Conservation (phyloP, 116 monocot genomes). For the Iris pallida region DNA sequence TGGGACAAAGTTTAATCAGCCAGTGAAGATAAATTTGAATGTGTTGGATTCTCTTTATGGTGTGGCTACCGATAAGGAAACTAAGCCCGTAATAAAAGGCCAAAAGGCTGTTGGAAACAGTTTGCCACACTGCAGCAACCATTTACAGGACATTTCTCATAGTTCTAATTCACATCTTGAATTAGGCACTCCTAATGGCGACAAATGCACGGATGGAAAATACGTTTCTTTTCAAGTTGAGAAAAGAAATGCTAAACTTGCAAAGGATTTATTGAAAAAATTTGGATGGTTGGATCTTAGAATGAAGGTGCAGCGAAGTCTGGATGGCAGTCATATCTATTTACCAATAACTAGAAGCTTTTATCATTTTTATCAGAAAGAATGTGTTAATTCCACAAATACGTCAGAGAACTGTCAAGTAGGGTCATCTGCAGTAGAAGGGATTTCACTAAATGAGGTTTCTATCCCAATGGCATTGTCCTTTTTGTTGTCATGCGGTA, state of each 20-base stretch:
- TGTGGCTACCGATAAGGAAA: slow-evolving; percentile 1
- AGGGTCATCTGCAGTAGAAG: slow-evolving; percentile 16
- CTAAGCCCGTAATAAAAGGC: background rate
- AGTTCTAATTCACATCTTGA: background rate
- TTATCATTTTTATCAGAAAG: slow-evolving; percentile 27
- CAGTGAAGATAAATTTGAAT: slow-evolving; percentile 60
- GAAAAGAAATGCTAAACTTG: slow-evolving; percentile 72
- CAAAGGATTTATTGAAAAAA: slow-evolving; percentile 75
- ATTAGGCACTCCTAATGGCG: slow-evolving; percentile 4
- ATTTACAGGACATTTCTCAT: background rate
- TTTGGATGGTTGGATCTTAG: slow-evolving; percentile 78
- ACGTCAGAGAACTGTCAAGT: slow-evolving; percentile 10
- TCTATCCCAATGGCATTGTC: slow-evolving; percentile 30
- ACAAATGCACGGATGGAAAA: slow-evolving; percentile 11
- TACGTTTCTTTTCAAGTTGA: slow-evolving; percentile 49
- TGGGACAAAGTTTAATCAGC: slow-evolving; percentile 80
- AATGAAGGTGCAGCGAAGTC: slow-evolving; percentile 53
- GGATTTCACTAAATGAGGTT: slow-evolving; percentile 27
- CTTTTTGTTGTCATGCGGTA: slow-evolving; percentile 42
- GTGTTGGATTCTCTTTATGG: slow-evolving; percentile 12
- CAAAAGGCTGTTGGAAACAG: background rate
- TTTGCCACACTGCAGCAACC: background rate
- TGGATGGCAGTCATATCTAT: slow-evolving; percentile 44
- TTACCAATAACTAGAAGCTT: slow-evolving; percentile 52
- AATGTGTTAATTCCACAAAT: slow-evolving; percentile 13